Percentiles rank a stretch among this genome's conserved stretches.
Evolutionary conservation across 805 yeast genomes (phyloP).

Genomic region (Ogataea ganodermae): DNA sequence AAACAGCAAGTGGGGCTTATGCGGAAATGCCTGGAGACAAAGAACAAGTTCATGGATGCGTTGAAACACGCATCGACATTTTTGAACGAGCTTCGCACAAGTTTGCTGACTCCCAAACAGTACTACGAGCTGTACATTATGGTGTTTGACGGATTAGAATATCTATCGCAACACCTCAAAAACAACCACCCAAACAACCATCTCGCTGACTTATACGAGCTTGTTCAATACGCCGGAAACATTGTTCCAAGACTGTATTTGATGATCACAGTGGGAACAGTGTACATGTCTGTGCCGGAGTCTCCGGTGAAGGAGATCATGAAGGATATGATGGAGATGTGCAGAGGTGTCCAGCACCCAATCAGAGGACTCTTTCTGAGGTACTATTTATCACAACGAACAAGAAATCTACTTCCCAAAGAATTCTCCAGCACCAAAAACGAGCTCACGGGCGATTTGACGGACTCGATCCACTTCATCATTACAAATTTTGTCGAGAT

Average conservation of each 20-base stretch:
- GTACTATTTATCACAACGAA: conserved; percentile 83
- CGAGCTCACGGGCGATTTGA: conserved; percentile 40
- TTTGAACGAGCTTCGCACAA: conserved; percentile 78
- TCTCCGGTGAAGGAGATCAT: conserved; percentile 84
- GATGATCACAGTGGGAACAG: conserved; percentile 94
- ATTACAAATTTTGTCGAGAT: conserved; percentile 90
- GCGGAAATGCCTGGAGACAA: conserved; percentile 69
- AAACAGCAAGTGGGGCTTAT: conserved; percentile 71
- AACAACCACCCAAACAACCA: conserved; percentile 70
- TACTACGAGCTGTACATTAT: conserved; percentile 89
- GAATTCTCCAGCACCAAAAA: conserved; percentile 23
- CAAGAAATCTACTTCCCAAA: conserved; percentile 62
- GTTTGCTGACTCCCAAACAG: conserved; percentile 78
- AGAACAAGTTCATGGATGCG: conserved; percentile 79
- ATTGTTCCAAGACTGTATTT: conserved; percentile 88
- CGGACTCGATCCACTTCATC: conserved; percentile 76
- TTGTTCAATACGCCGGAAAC: conserved; percentile 94
- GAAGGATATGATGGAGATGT: conserved; percentile 97
- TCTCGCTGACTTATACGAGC: conserved; percentile 86
- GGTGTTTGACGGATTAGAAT: conserved; percentile 78
- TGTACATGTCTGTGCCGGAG: conserved; percentile 73
- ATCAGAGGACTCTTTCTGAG: conserved; percentile 87
- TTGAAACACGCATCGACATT: conserved; percentile 82
- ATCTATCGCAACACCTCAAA: conserved; percentile 62
- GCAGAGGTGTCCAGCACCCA: conserved; percentile 95